Base-by-base conservation (phyloP, 805 yeast genomes). In the Candida golubevii region DNA sequence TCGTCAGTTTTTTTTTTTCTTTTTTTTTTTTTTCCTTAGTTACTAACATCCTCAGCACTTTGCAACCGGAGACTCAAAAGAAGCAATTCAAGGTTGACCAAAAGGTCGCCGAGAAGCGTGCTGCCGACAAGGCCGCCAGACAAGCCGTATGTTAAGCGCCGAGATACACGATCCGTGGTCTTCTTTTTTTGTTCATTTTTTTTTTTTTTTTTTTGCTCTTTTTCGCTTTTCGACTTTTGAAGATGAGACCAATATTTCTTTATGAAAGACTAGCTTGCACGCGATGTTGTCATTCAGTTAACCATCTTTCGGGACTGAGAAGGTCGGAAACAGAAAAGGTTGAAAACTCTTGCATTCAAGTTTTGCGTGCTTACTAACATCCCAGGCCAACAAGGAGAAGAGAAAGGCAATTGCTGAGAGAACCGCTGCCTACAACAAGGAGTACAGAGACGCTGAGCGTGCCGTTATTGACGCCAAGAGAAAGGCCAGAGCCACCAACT, bases 351-450 rank as follows among this genome's bases (percentile, higher is more conserved):
- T 18, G 23, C 23, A 18, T 18, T 18, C 23, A 18, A 18, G 5
- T 18, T 18, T 18, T 18, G 23, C 23, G 23, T 18, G 23, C 26
- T 12, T 45, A 41, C 40, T 41, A 42, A 47, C 55, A 41, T n/a
- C 3, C 30, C 56, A 71, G 76, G 63, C 72, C 50, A 59, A 56
- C 66, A 59, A 69, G 64, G 75, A 69, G 63, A 71, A 70, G 65
- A 67, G 86, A 78, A 74, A 82, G 68, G 83, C 81, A 64, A 80
- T 85, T 75, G 85, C 83, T 74, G 85, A 87, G 73, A 87, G 97
- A 83, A 88, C 95, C 68, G 96, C 93, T 79, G 88, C 89, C 78
- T 89, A 90, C 89, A 83, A 84, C 72, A 76, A 84, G 79, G 97
- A 90, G 80, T 90, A 90, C 86, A 80, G 78, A 64, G 88, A 85